These are phyloP conservation scores for Fusarium sp. DNA, from an alignment of 2,329 filamentous ascomycete species.

Conservation along the genomic window DNA sequence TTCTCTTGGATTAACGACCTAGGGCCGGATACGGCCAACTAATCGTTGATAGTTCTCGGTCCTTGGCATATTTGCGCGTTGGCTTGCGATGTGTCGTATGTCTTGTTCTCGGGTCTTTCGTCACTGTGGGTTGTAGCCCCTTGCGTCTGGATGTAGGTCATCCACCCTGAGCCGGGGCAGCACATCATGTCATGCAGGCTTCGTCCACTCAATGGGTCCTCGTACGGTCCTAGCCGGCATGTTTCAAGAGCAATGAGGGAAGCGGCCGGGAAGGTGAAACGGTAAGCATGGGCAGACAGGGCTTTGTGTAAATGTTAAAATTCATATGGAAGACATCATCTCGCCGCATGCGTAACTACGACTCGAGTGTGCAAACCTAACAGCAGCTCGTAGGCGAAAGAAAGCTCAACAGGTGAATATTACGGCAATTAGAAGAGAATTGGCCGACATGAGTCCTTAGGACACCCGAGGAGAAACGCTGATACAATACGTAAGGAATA, in stretches of 20 bases:
- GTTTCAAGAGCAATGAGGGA: background rate
- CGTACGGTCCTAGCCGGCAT: background rate
- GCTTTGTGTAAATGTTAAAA: background rate
- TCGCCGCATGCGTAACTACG: too few relatives aligned
- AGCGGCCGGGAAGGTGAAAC: background rate
- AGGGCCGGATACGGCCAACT: background rate
- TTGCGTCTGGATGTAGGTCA: conserved; percentile 14
- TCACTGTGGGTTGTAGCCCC: background rate
- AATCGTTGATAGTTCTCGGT: background rate
- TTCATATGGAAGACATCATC: background rate
- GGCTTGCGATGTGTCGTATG: background rate
- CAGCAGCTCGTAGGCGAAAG: background rate
- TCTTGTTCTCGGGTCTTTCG: conserved; percentile 2
- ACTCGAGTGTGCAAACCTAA: background rate
- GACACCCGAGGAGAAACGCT: background rate
- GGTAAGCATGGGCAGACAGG: background rate
- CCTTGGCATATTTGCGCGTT: background rate
- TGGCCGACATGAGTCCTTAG: background rate
- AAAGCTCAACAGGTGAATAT: background rate
- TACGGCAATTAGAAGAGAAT: background rate
- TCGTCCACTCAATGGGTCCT: background rate
- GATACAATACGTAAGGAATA: background rate
- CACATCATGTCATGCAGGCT: background rate
- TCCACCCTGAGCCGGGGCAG: background rate
- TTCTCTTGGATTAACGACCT: background rate